Percentiles rank a stretch among this genome's conserved stretches.
These are phyloP conservation scores for Xylaria venustula DNA, from an alignment of 495 filamentous ascomycete species.

Conservation along the genomic window DNA sequence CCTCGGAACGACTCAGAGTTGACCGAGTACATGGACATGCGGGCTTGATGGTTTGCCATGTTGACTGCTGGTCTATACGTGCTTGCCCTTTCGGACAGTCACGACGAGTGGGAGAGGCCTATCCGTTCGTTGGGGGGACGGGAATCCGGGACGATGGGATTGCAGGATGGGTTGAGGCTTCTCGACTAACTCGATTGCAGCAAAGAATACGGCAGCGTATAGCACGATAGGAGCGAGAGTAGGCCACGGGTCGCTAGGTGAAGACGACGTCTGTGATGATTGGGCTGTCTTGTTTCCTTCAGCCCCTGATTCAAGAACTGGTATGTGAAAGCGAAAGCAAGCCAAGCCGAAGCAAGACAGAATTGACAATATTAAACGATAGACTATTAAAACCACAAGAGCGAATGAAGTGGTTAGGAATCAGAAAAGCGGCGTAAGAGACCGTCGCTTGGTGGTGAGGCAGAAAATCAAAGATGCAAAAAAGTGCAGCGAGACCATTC, in stretches of 20 bases:
- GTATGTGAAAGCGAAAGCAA: constrained; percentile 24
- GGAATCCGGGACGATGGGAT: background rate
- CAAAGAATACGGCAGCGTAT: too few relatives aligned
- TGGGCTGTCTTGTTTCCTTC: constrained; percentile 2
- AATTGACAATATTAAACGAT: constrained; percentile 35
- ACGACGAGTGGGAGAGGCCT: constrained; percentile 19
- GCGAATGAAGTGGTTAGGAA: constrained; percentile 47
- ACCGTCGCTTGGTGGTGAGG: background rate
- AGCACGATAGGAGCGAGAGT: background rate
- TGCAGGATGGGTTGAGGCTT: background rate
- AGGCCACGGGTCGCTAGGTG: background rate
- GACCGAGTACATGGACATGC: constrained; percentile 84
- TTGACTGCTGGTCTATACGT: constrained; percentile 44
- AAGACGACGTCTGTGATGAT: constrained; percentile 1
- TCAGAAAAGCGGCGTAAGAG: constrained; percentile 26
- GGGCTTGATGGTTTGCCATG: constrained; percentile 61
- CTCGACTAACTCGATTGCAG: background rate
- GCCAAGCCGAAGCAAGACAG: background rate
- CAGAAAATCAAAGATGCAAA: constrained; percentile 6
- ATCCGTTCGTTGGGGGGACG: background rate
- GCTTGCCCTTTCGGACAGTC: constrained; percentile 37
- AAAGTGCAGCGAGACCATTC: background rate
- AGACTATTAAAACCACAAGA: constrained; percentile 46
- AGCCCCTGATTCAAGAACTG: constrained; percentile 15
- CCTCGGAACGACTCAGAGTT: constrained; percentile 62